phyloP scores from a whole-genome alignment of 2,329 filamentous ascomycete genomes.

The Ascochyta koolunga region DNA sequence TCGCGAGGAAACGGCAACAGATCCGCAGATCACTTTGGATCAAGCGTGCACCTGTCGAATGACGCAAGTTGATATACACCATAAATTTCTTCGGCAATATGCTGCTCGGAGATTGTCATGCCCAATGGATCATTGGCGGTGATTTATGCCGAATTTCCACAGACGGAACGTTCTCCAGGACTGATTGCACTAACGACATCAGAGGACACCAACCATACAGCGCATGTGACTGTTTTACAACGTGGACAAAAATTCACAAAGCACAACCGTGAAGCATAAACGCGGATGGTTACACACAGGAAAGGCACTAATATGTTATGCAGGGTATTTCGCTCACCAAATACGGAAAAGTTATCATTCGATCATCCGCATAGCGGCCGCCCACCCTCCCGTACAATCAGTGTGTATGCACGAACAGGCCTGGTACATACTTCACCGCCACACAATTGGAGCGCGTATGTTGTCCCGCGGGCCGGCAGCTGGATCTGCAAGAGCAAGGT shows the following conservation, averaged over 20 bases:
- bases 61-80: constrained; percentile 33
- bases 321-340: constrained; percentile 27
- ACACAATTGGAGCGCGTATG: constrained; percentile 40
- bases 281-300: constrained; percentile 8
- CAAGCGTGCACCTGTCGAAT: constrained; percentile 32
- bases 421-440: constrained; percentile 22
- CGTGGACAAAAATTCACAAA: not conserved
- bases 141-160: not conserved
- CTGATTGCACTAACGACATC: not conserved
- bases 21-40: constrained; percentile 33
- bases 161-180: not conserved
- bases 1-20: constrained; percentile 43
- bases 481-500: constrained; percentile 48
- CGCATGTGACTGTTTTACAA: not conserved
- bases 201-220: not conserved
- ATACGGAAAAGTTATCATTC: constrained; percentile 24
- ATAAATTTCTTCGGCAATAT: constrained; percentile 19
- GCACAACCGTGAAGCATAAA: constrained; percentile 3
- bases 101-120: constrained; percentile 10
- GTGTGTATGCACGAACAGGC: constrained; percentile 39
- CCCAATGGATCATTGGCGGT: not conserved
- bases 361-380: constrained; percentile 40
- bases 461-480: constrained; percentile 40
- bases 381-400: constrained; percentile 26
- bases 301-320: constrained; percentile 19